Conservation (phyloP, 2,329 filamentous ascomycete genomes). For the Geoglossum cookeanum region DNA sequence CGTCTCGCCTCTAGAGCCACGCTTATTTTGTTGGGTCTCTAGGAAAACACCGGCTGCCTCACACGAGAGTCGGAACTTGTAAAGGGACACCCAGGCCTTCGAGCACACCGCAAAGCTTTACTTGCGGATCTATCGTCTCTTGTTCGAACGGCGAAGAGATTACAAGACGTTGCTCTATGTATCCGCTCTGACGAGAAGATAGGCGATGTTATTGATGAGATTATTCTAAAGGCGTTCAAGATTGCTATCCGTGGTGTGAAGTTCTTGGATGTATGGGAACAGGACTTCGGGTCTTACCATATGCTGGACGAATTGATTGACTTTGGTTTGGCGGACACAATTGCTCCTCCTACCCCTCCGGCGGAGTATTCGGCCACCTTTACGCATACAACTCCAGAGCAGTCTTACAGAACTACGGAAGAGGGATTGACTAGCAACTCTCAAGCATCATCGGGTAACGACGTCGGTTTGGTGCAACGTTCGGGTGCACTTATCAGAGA, state of each 20-base stretch:
- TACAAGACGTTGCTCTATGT: constrained; percentile 53
- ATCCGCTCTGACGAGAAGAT: constrained; percentile 34
- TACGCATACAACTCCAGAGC: not conserved
- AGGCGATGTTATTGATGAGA: constrained; percentile 70
- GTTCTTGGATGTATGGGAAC: constrained; percentile 52
- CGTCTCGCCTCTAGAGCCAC: not conserved
- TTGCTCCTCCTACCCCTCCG: constrained; percentile 43
- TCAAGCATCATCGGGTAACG: not conserved
- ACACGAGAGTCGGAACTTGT: constrained; percentile 64
- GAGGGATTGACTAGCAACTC: not conserved
- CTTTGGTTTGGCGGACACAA: constrained; percentile 26
- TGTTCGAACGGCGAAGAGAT: constrained; percentile 69
- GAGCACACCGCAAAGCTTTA: constrained; percentile 67
- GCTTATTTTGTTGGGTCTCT: constrained; percentile 3
- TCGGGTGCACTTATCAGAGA: not conserved
- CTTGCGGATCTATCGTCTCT: constrained; percentile 77
- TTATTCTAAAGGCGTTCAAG: constrained; percentile 84
- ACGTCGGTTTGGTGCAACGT: not conserved
- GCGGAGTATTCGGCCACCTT: constrained; percentile 30
- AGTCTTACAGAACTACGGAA: not conserved
- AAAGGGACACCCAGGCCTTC: constrained; percentile 53
- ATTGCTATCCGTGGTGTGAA: constrained; percentile 80
- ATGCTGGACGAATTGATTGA: constrained; percentile 1
- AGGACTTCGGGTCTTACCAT: not conserved
- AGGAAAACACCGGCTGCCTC: constrained; percentile 80